phyloP scores from a whole-genome alignment of 495 filamentous ascomycete species.

The Margaritispora aquatica region DNA sequence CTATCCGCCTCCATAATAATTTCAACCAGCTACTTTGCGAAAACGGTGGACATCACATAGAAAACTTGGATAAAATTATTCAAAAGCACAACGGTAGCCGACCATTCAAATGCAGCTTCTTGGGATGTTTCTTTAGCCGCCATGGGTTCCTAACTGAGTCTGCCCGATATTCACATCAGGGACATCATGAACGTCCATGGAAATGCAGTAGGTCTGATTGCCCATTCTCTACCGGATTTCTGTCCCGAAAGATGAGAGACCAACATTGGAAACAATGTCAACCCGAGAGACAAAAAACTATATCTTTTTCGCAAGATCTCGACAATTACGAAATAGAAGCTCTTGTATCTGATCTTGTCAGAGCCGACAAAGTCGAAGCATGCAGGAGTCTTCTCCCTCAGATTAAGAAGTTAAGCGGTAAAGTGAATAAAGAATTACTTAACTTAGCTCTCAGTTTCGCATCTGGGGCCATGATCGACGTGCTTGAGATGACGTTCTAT shows the following conservation, averaged over 20 bases:
- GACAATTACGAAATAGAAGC: conserved; percentile 17
- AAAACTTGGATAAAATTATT: not conserved
- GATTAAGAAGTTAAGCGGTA: not conserved
- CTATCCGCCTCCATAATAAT: not conserved
- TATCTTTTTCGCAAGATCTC: not conserved
- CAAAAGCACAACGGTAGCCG: conserved; percentile 11
- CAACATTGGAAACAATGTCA: conserved; percentile 22
- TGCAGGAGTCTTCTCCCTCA: conserved; percentile 5
- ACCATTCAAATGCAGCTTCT: conserved; percentile 21
- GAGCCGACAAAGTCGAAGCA: conserved; percentile 13
- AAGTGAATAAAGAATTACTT: not conserved
- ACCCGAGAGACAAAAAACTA: not conserved
- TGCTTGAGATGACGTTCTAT: not conserved
- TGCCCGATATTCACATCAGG: not conserved
- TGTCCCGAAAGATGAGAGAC: conserved; percentile 17
- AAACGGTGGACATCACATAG: not conserved
- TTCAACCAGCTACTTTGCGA: not conserved
- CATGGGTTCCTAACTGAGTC: conserved; percentile 15
- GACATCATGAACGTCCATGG: conserved; percentile 19
- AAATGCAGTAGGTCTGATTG: conserved; percentile 21
- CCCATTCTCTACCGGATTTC: conserved; percentile 15
- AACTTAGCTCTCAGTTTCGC: not conserved
- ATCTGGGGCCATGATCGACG: no score
- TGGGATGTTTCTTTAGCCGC: conserved; percentile 15
- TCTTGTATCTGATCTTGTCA: conserved; percentile 19